phyloP scores from a whole-genome alignment of 495 filamentous ascomycete genomes.

The Aspergillus cavernicola region DNA sequence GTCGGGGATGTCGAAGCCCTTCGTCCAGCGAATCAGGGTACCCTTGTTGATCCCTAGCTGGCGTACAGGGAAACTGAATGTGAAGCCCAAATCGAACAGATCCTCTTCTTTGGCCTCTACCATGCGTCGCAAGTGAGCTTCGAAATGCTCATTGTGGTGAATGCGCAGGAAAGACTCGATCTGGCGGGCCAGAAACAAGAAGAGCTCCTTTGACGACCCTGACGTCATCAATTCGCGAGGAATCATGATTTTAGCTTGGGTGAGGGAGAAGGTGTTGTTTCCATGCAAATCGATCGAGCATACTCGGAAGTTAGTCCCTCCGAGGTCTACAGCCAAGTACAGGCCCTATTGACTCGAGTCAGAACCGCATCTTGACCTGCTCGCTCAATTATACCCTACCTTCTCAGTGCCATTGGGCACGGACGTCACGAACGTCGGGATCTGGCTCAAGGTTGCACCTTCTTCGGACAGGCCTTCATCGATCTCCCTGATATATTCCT shows the following conservation, averaged over 20 bases:
- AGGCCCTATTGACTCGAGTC: slow-evolving; percentile 58
- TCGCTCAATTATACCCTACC: slow-evolving; percentile 29
- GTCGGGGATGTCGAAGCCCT: slow-evolving; percentile 94
- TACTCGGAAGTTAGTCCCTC: slow-evolving; percentile 96
- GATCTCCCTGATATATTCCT: slow-evolving; percentile 83
- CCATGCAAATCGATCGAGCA: slow-evolving; percentile 91
- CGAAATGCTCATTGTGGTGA: slow-evolving; percentile 89
- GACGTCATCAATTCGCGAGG: slow-evolving; percentile 87
- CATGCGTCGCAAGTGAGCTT: slow-evolving; percentile 59
- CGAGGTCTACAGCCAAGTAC: slow-evolving; percentile 93
- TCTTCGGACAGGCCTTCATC: slow-evolving; percentile 78
- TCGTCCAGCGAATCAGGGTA: slow-evolving; percentile 92
- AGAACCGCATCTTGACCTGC: neutral
- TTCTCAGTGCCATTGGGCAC: slow-evolving; percentile 98
- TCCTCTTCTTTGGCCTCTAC: slow-evolving; percentile 59
- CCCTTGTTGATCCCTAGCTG: slow-evolving; percentile 93
- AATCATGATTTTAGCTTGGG: slow-evolving; percentile 87
- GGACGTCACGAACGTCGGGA: slow-evolving; percentile 91
- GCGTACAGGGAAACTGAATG: slow-evolving; percentile 95
- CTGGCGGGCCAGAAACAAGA: slow-evolving; percentile 88
- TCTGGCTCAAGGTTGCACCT: slow-evolving; percentile 82
- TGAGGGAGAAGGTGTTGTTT: slow-evolving; percentile 86
- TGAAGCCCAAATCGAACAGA: slow-evolving; percentile 89
- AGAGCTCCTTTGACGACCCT: slow-evolving; percentile 80
- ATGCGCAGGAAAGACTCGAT: slow-evolving; percentile 80